Evolutionary conservation across 257 asterid species (phyloP).

Genomic region (Voacanga thouarsii): DNA sequence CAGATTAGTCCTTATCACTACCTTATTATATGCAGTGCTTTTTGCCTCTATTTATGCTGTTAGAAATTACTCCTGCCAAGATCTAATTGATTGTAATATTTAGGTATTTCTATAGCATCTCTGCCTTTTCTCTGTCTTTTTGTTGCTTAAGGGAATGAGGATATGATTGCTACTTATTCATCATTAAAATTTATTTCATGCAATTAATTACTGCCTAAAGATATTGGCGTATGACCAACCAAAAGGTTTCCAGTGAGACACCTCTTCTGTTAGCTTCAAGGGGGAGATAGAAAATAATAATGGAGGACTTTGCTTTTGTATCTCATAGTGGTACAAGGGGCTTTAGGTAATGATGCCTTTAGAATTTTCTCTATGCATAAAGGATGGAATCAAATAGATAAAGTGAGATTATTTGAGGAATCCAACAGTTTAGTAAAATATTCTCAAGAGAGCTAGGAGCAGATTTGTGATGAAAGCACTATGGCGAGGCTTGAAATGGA

Average conservation of each 20-base stretch:
- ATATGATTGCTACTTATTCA: too few species aligned
- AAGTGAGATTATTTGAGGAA: not conserved
- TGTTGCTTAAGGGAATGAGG: not conserved
- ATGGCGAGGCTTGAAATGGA: not conserved
- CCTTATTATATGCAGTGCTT: conserved; percentile 3
- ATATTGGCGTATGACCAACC: not conserved
- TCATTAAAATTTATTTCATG: not conserved
- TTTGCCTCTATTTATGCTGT: conserved; percentile 4
- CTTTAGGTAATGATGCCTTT: not conserved
- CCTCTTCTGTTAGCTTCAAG: not conserved
- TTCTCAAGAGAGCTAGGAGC: not conserved
- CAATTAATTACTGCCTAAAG: not conserved
- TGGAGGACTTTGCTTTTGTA: not conserved
- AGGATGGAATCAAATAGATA: too few species aligned
- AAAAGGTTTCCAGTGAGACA: not conserved
- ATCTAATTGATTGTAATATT: not conserved
- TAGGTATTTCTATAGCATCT: not conserved
- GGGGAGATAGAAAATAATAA: not conserved
- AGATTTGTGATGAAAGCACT: not conserved
- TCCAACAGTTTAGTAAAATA: not conserved
- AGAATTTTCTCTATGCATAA: not conserved
- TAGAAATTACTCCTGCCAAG: not conserved
- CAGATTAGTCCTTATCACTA: conserved; percentile 53
- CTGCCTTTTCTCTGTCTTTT: not conserved
- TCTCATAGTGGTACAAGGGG: conserved; percentile 1